phyloP scores from a whole-genome alignment of 1,139 yeast genomes.

The Magnusiomyces fungicola region DNA sequence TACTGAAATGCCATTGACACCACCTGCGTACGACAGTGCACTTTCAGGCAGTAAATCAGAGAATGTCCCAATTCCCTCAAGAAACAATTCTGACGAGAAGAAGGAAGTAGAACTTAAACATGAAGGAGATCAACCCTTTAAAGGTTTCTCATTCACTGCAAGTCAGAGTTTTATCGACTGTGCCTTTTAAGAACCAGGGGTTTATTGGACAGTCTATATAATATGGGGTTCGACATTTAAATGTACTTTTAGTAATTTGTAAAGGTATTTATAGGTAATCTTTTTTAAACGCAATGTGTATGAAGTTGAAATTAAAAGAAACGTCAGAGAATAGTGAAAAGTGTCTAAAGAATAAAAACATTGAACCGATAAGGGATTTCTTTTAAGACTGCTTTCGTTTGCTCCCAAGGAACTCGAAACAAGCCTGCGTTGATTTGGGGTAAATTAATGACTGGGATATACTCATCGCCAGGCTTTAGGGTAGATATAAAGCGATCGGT shows the following conservation, averaged over 20 bases:
- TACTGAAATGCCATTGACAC: slow-evolving; percentile 55
- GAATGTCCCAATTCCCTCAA: too few relatives aligned
- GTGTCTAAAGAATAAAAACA: slow-evolving; percentile 6
- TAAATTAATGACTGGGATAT: slow-evolving; percentile 39
- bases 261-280: background rate
- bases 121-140: slow-evolving; percentile 19
- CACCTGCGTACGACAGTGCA: slow-evolving; percentile 29
- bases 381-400: slow-evolving; percentile 44
- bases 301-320: background rate
- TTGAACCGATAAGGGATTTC: slow-evolving; percentile 11
- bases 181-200: slow-evolving; percentile 8
- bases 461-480: slow-evolving; percentile 14
- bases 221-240: too few relatives aligned
- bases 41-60: too few relatives aligned
- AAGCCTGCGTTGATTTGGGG: slow-evolving; percentile 79
- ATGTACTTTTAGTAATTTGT: too few relatives aligned
- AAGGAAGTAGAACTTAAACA: too few relatives aligned
- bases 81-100: too few relatives aligned
- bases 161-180: slow-evolving; percentile 28
- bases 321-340: background rate
- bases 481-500: slow-evolving; percentile 8
- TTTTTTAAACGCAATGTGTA: slow-evolving; percentile 6
- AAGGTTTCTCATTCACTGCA: slow-evolving; percentile 32
- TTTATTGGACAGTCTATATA: too few relatives aligned
- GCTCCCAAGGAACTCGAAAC: slow-evolving; percentile 71